Percentiles rank a stretch among this genome's conserved stretches.
phyloP scores from a whole-genome alignment of 1,284 basidiomycete species.

The Cystobasidium pallidum region DNA sequence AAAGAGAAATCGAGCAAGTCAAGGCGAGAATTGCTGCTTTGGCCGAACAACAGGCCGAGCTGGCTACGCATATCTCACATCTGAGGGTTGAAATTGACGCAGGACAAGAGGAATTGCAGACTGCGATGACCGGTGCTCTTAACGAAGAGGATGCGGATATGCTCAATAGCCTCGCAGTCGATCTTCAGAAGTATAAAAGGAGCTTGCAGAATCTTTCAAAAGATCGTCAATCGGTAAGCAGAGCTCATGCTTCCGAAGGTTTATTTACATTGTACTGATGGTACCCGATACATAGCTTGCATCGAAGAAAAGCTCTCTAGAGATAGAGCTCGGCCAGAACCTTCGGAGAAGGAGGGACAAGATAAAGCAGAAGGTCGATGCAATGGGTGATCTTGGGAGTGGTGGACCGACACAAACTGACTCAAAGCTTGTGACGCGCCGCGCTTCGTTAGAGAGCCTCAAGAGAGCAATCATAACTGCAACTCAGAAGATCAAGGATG shows the following conservation, averaged over 20 bases:
- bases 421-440: constrained; percentile 68
- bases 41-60: constrained; percentile 70
- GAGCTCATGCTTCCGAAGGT: background rate
- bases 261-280: background rate
- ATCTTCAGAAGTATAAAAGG: constrained; percentile 74
- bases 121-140: constrained; percentile 74
- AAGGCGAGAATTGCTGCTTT: constrained; percentile 67
- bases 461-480: constrained; percentile 69
- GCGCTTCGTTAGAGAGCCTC: constrained; percentile 69
- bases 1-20: constrained; percentile 72
- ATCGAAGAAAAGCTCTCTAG: constrained; percentile 74
- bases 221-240: constrained; percentile 70
- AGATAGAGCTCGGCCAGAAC: constrained; percentile 92
- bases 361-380: constrained; percentile 74
- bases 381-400: constrained; percentile 64
- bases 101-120: constrained; percentile 72
- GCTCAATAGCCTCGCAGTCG: constrained; percentile 72
- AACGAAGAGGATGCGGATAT: constrained; percentile 71
- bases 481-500: constrained; percentile 65
- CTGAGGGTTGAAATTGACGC: constrained; percentile 66
- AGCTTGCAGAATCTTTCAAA: constrained; percentile 70
- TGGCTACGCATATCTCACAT: constrained; percentile 69
- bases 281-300: constrained; percentile 65
- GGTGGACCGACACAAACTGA: constrained; percentile 64
- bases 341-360: constrained; percentile 78